These are phyloP conservation scores for Leishmania mexicana DNA, from an alignment of 208 protist species.

Conservation along the genomic window DNA sequence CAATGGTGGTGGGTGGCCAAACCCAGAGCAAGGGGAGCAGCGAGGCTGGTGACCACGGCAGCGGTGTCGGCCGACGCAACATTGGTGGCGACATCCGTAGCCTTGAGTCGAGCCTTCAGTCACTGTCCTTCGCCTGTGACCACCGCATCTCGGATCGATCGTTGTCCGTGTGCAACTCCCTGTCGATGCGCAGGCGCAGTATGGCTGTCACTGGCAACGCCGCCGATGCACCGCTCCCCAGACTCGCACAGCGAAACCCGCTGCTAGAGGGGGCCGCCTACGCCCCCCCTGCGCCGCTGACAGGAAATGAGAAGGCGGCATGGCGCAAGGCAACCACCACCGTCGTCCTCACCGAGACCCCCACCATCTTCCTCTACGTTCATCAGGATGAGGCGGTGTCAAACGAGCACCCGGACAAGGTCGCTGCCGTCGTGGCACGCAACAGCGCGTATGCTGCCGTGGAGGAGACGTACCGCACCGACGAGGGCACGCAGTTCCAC, in stretches of 20 bases:
- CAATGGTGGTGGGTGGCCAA: neutral
- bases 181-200: neutral
- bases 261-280: conserved; percentile 38
- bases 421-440: conserved; percentile 41
- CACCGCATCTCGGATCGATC: conserved; percentile 21
- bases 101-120: conserved; percentile 46
- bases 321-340: conserved; percentile 69
- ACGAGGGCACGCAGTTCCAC: conserved; percentile 83
- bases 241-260: conserved; percentile 31
- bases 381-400: conserved; percentile 88
- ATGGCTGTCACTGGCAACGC: conserved; percentile 2
- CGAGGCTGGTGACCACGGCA: conserved; percentile 15
- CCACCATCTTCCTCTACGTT: conserved; percentile 84
- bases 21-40: neutral
- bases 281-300: conserved; percentile 20
- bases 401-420: conserved; percentile 55
- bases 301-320: conserved; percentile 48
- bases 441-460: conserved; percentile 56
- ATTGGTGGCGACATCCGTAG: conserved; percentile 9
- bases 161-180: conserved; percentile 9
- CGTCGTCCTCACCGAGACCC: conserved; percentile 81
- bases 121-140: conserved; percentile 32
- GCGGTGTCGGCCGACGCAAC: neutral
- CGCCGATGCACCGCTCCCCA: conserved; percentile 8
- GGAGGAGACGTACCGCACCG: conserved; percentile 58